Evolutionary conservation across 371 early-diverging fungal species (phyloP), one percentile per base, ranked within the genome.

Genomic region (Mucor saturninus): DNA sequence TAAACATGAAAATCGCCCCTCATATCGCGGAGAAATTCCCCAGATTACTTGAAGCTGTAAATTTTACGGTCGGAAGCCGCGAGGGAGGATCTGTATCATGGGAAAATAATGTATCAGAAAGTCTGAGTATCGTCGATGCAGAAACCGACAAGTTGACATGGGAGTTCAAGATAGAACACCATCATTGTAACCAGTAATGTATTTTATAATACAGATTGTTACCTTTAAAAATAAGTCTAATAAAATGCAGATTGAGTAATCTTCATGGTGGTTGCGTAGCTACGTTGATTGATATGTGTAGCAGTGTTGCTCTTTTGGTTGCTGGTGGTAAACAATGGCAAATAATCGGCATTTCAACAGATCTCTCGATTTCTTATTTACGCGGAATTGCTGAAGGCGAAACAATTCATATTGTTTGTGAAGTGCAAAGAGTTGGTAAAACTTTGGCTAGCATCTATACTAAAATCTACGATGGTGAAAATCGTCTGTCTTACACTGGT

Each of bases 251-350:
- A 46, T 37, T 76, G n/a, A 69, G 75, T 9, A 75, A 68, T 35
- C 48, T 77, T 14, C 81, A 81, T 40, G 81, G 81, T 52, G 81
- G 81, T 8, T 74, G 76, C 15, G 74, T 76, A 7, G 81, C 81
- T 56, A 76, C 78, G 0, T 38, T 75, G 55, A 78, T 81, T 45
- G 81, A 81, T 63, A 60, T 75, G n/a, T 81, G 81, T 42, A 76
- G 73, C 60, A 76, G 76, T 53, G 68, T 74, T 59, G 72, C 81
- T 6, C 32, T 78, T 4, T 11, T 67, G 8, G 57, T 66, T 2
- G 45, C 54, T 39, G 60, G 67, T 42, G 74, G 69, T 56, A 69
- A 57, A 46, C 43, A 57, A 37, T 77, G 77, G 76, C 42, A 48
- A 5, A 26, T 62, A 39, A 54, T 75, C 53, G 81, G 81, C 21